A percentile compares a stretch with the other conserved stretches of the same genome.
Conservation (phyloP, 306 rosid genomes). For the Fragaria vesca region DNA sequence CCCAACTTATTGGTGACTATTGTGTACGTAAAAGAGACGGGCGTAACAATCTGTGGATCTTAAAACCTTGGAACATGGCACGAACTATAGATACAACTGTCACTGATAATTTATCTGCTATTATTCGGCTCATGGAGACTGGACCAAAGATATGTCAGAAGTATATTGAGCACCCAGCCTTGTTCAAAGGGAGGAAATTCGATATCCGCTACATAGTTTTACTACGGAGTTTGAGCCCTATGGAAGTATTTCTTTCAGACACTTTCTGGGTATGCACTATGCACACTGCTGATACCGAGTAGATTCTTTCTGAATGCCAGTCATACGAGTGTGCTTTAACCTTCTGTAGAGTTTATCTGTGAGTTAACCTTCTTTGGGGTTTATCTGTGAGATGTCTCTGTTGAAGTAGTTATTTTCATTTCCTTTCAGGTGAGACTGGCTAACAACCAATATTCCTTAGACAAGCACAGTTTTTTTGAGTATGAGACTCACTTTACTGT, state of each 20-base stretch:
- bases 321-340: constrained; percentile 2
- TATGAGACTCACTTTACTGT: constrained; percentile 98
- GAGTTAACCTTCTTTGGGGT: neutral
- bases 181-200: constrained; percentile 85
- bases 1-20: constrained; percentile 88
- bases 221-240: constrained; percentile 75
- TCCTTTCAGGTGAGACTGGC: constrained; percentile 81
- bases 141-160: constrained; percentile 97
- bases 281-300: constrained; percentile 24
- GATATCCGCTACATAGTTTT: constrained; percentile 87
- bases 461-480: constrained; percentile 73
- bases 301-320: neutral
- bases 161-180: constrained; percentile 86
- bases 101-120: constrained; percentile 70
- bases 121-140: constrained; percentile 90
- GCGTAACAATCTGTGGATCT: constrained; percentile 76
- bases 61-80: constrained; percentile 99
- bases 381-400: constrained; percentile 19
- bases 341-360: neutral
- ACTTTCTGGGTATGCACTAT: constrained; percentile 76
- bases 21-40: constrained; percentile 66
- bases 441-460: constrained; percentile 78
- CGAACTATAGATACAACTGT: constrained; percentile 92
- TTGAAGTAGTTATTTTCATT: constrained; percentile 17
- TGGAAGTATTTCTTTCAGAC: constrained; percentile 76